These are phyloP conservation scores for Acanthamoeba pearcei DNA, from an alignment of 208 protist genomes.

Conservation along the genomic window DNA sequence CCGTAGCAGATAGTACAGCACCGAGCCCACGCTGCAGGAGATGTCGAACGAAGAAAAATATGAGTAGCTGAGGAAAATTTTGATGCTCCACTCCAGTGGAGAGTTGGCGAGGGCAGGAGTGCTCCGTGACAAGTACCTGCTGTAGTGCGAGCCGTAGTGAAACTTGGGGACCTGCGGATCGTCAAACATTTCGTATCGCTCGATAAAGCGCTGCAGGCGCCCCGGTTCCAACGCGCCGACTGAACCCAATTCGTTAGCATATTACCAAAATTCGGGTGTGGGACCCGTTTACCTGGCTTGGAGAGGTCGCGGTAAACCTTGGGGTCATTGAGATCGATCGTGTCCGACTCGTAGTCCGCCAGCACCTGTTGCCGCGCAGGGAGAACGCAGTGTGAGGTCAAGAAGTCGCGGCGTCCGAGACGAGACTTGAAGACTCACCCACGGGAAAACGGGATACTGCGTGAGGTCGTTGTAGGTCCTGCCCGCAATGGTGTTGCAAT, in stretches of 20 bases:
- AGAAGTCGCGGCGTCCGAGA: background rate
- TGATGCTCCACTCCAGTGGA: background rate
- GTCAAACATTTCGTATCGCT: conserved; percentile 69
- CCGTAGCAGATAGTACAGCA: conserved; percentile 97
- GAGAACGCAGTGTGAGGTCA: conserved; percentile 84
- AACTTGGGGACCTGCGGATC: conserved; percentile 82
- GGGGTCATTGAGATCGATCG: conserved; percentile 93
- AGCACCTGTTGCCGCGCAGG: conserved; percentile 82
- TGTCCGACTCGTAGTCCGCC: conserved; percentile 95
- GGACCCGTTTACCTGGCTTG: conserved; percentile 93
- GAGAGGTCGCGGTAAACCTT: conserved; percentile 96
- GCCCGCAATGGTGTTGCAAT: conserved; percentile 97
- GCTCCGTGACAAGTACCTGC: conserved; percentile 89
- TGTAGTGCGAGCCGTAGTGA: conserved; percentile 97
- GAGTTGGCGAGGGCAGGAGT: background rate
- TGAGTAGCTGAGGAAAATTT: background rate
- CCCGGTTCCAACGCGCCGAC: conserved; percentile 77
- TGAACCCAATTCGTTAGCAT: conserved; percentile 84
- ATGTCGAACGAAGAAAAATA: conserved; percentile 94
- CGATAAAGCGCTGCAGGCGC: conserved; percentile 19
- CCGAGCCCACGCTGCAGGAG: conserved; percentile 93
- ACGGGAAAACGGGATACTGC: conserved; percentile 99
- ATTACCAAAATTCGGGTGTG: no score
- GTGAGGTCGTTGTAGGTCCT: conserved; percentile 96
- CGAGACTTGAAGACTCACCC: conserved; percentile 89